Conservation (phyloP, 257 asterid genomes). For the Leonotis leonurus region DNA sequence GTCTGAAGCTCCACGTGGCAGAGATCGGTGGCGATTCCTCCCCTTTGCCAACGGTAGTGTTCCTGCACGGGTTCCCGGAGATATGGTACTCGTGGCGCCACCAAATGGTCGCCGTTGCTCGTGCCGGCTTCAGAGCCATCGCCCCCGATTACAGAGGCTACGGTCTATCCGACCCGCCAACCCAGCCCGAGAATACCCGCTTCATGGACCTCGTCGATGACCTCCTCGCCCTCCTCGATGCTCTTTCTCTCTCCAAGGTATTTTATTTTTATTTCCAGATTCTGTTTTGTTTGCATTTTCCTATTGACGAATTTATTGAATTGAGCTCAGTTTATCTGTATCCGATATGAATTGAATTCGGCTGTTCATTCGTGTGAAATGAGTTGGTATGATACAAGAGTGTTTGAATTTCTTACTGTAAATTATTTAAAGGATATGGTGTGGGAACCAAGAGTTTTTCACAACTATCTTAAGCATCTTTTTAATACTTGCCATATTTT, state of each 20-base stretch:
- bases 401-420: no score
- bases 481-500: no score
- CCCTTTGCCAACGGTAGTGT: conserved; percentile 24
- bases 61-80: conserved; percentile 39
- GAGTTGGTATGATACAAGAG: no score
- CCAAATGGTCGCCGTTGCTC: conserved; percentile 32
- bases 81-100: conserved; percentile 48
- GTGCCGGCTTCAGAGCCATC: conserved; percentile 32
- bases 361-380: neutral
- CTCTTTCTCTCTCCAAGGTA: conserved; percentile 38
- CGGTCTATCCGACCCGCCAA: conserved; percentile 51
- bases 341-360: neutral
- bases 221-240: conserved; percentile 36
- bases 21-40: conserved; percentile 27
- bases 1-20: conserved; percentile 45
- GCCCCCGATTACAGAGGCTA: conserved; percentile 49
- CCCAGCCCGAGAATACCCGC: conserved; percentile 35
- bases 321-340: no score
- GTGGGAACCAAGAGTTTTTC: neutral
- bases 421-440: neutral
- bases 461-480: no score
- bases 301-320: no score
- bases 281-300: neutral
- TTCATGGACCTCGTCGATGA: conserved; percentile 34
- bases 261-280: no score